These are phyloP conservation scores for Lactarius vividus DNA, from an alignment of 768 basidiomycete species.

Conservation along the genomic window DNA sequence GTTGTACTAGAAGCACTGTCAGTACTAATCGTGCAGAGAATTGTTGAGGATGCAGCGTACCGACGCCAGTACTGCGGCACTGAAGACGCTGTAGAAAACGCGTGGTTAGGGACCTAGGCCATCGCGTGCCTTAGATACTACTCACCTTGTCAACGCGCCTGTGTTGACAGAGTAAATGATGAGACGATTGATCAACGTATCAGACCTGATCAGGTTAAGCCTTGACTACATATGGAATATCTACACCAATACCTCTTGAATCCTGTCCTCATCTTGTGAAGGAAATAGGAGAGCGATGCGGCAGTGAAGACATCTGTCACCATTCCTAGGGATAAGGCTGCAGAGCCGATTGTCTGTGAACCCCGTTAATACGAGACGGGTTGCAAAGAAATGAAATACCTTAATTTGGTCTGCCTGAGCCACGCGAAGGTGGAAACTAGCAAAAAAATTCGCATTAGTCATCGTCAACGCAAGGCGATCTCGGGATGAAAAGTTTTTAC, in stretches of 20 bases:
- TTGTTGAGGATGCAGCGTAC: constrained; percentile 38
- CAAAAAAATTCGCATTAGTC: not conserved
- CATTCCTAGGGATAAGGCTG: constrained; percentile 50
- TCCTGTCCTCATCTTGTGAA: constrained; percentile 52
- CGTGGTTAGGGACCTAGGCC: not conserved
- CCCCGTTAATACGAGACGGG: not conserved
- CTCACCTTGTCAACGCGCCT: constrained; percentile 58
- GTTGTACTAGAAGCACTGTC: constrained; percentile 47
- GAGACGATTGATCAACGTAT: constrained; percentile 55
- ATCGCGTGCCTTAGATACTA: constrained; percentile 13
- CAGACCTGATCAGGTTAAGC: constrained; percentile 40
- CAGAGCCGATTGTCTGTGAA: constrained; percentile 44
- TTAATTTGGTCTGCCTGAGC: constrained; percentile 44
- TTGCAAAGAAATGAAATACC: constrained; percentile 35
- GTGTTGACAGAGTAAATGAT: constrained; percentile 63
- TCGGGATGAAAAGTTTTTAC: constrained; percentile 34
- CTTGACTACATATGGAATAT: not conserved
- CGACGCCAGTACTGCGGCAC: constrained; percentile 52
- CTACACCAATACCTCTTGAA: constrained; percentile 39
- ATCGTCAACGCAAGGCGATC: not conserved
- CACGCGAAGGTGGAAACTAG: constrained; percentile 43
- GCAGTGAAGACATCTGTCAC: constrained; percentile 53
- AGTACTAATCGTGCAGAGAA: constrained; percentile 2
- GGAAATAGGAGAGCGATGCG: constrained; percentile 49
- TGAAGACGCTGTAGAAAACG: constrained; percentile 38